Evolutionary conservation across 768 basidiomycete species (phyloP), one percentile per base, ranked within the genome.

Genomic region (Imleria badia): DNA sequence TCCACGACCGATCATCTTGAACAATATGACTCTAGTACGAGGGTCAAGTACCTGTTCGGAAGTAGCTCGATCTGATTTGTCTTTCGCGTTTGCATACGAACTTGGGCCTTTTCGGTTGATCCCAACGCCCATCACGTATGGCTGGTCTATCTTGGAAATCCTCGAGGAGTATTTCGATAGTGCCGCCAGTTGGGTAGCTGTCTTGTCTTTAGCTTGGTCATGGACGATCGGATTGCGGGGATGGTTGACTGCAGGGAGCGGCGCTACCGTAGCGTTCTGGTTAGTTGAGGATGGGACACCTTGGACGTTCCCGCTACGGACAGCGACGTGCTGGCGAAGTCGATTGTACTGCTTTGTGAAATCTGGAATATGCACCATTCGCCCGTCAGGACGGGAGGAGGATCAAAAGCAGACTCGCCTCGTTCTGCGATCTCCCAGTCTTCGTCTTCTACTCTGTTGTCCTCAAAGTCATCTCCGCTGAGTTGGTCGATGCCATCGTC

Each of bases 271-370:
- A 10, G 76, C 62, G 10, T 75, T 70, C 6, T 76, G 72, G 48
- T 82, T 78, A 15, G 76, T 75, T 2, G 83, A 74, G 6, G 87
- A 86, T 2, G 76, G 66, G 7, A 77, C 68, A 13, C 86, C 84
- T 51, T 83, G 81, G 1, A 83, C 88, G 51, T 78, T 83, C 3
- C 91, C 89, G 17, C 83, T 82, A 35, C 85, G 86, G 6, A 93
- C 88, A 20, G 89, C 90, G 52, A 91, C 86, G 68, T 98, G 92
- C 69, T 98, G 95, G 46, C 89, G 78, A 30, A 98, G 78, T 22
- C 97, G 87, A 73, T 98, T 98, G 73, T 91, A 99, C 64, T 98
- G 94, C 73, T 98, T 98, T 33, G 97, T 98, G 64, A 99, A 98
- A 75, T 99, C 97, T 97, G 69, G 46, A 3, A 57, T 53, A 50